phyloP scores from a whole-genome alignment of 306 rosid genomes.

The Lathyrus tuberosus region DNA sequence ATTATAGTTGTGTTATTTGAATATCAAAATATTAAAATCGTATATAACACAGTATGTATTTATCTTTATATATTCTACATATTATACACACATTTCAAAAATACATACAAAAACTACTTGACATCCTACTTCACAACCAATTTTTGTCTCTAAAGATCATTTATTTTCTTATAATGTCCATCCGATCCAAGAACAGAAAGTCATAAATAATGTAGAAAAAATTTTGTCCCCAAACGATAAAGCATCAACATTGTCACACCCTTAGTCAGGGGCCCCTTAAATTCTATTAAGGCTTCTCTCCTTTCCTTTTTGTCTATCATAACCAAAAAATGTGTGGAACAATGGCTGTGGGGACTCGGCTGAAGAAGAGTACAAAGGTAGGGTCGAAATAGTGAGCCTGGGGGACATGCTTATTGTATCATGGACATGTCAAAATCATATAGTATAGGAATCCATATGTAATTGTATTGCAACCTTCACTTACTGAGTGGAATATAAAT shows the following conservation, averaged over 20 bases:
- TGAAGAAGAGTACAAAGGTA: slow-evolving; percentile 26
- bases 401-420: slow-evolving; percentile 43
- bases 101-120: too few species aligned
- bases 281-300: slow-evolving; percentile 8
- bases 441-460: background rate
- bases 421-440: slow-evolving; percentile 39
- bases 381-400: slow-evolving; percentile 18
- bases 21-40: too few species aligned
- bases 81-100: too few species aligned
- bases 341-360: slow-evolving; percentile 34
- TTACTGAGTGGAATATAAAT: too few species aligned
- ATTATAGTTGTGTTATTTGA: too few species aligned
- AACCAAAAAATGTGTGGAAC: background rate
- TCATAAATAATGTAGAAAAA: background rate
- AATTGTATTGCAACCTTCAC: background rate
- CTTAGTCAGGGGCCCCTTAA: background rate
- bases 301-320: slow-evolving; percentile 4
- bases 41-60: too few species aligned
- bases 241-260: background rate
- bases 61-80: too few species aligned
- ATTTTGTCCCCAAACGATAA: background rate
- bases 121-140: too few species aligned
- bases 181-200: background rate
- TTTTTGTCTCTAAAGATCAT: too few species aligned
- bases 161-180: too few species aligned